Conservation (phyloP, 2,329 filamentous ascomycete genomes). For the Albophoma yamanashiensis region DNA sequence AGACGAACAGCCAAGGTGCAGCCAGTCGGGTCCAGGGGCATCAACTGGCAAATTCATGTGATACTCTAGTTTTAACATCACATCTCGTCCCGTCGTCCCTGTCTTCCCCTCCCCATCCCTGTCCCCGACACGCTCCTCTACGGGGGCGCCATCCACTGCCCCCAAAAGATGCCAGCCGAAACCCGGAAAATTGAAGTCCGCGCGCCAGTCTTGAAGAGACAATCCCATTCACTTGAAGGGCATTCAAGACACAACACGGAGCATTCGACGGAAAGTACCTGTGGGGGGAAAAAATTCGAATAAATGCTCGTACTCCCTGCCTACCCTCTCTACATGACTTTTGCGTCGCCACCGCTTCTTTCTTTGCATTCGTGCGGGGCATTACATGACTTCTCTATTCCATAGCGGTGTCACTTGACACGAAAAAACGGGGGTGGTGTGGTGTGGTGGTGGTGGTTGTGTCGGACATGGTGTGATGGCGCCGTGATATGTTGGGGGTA, state of each 20-base stretch:
- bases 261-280: slow-evolving; percentile 8
- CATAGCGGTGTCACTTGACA: slow-evolving; percentile 18
- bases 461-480: slow-evolving; percentile 11
- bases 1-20: neutral
- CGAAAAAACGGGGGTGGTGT: slow-evolving; percentile 9
- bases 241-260: slow-evolving; percentile 13
- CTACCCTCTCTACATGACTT: slow-evolving; percentile 29
- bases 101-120: neutral
- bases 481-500: slow-evolving; percentile 20
- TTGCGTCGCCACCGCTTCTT: slow-evolving; percentile 22
- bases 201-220: slow-evolving; percentile 2
- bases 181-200: neutral
- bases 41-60: neutral
- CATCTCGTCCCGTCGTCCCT: neutral
- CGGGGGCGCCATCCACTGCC: neutral
- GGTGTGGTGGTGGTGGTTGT: neutral
- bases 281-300: slow-evolving; percentile 5
- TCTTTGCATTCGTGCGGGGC: slow-evolving; percentile 18
- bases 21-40: neutral
- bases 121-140: neutral
- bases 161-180: neutral
- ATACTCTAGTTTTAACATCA: neutral
- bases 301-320: slow-evolving; percentile 25
- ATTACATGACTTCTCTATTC: slow-evolving; percentile 32
- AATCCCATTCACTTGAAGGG: slow-evolving; percentile 25